A percentile compares a stretch with the other conserved stretches of the same genome.
phyloP scores from a whole-genome alignment of 2,329 filamentous ascomycete genomes.

The Talaromyces rugulosus region DNA sequence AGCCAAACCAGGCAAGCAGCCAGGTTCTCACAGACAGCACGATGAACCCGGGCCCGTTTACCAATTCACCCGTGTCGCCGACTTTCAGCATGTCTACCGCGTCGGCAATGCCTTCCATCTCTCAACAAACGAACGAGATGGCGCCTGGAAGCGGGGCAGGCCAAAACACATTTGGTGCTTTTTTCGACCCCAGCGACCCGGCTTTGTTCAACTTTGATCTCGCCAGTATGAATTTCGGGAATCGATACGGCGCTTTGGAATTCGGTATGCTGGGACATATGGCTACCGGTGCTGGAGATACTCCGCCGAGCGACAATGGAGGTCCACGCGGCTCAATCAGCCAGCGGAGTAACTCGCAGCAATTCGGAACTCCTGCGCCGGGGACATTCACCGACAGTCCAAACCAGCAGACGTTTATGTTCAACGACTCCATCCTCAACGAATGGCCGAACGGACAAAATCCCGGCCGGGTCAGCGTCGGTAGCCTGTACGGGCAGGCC shows the following conservation, averaged over 20 bases:
- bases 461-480: slow-evolving; percentile 24
- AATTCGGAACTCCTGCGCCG: slow-evolving; percentile 32
- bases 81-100: slow-evolving; percentile 57
- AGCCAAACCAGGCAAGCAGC: slow-evolving; percentile 31
- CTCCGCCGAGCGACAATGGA: slow-evolving; percentile 61
- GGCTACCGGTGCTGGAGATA: slow-evolving; percentile 84
- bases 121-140: slow-evolving; percentile 49
- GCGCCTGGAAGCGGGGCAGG: slow-evolving; percentile 40
- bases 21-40: slow-evolving; percentile 43
- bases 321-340: slow-evolving; percentile 46
- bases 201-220: slow-evolving; percentile 94
- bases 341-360: slow-evolving; percentile 34
- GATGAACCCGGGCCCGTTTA: slow-evolving; percentile 52
- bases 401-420: slow-evolving; percentile 42
- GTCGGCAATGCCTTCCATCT: slow-evolving; percentile 37
- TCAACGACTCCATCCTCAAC: slow-evolving; percentile 41
- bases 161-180: slow-evolving; percentile 47
- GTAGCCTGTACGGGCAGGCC: slow-evolving; percentile 33
- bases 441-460: slow-evolving; percentile 42
- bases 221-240: slow-evolving; percentile 90
- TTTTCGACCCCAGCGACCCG: slow-evolving; percentile 89
- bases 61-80: slow-evolving; percentile 66
- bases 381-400: slow-evolving; percentile 44
- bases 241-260: slow-evolving; percentile 91
- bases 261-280: slow-evolving; percentile 96